Evolutionary conservation across 768 basidiomycete species (phyloP).

Genomic region (Chalciporus chontae): DNA sequence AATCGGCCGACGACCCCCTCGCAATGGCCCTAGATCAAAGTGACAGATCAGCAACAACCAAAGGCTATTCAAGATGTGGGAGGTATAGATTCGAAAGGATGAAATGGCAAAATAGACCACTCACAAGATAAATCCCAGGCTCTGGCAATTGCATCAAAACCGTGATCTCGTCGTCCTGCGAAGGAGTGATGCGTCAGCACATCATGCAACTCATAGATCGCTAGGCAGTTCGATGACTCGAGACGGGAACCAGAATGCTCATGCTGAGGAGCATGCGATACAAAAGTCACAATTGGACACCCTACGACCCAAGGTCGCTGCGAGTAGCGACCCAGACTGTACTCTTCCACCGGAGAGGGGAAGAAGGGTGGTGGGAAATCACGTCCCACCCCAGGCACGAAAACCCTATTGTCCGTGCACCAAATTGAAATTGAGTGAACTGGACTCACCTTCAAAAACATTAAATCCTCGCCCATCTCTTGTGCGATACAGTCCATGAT

Average conservation of each 20-base stretch:
- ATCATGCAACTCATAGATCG: not conserved
- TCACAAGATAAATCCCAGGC: constrained; percentile 59
- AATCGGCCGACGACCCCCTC: constrained; percentile 86
- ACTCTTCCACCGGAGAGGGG: not conserved
- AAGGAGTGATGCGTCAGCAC: constrained; percentile 10
- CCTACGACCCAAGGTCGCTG: too few relatives aligned
- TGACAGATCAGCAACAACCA: not conserved
- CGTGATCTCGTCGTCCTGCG: constrained; percentile 73
- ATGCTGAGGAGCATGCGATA: too few relatives aligned
- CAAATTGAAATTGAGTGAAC: not conserved
- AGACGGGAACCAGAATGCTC: not conserved
- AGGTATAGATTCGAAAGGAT: not conserved
- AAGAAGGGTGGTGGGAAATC: not conserved
- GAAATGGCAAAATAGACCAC: constrained; percentile 21
- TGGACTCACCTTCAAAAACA: constrained; percentile 74
- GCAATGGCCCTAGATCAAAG: constrained; percentile 63
- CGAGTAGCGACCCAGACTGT: not conserved
- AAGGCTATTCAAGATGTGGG: not conserved
- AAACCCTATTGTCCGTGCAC: not conserved
- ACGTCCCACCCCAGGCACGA: not conserved
- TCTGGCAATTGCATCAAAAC: constrained; percentile 70
- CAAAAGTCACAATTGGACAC: too few relatives aligned
- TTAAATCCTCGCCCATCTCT: constrained; percentile 63
- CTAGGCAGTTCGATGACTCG: not conserved
- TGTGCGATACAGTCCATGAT: constrained; percentile 73